Evolutionary conservation across 2,329 filamentous ascomycete species (phyloP).

Genomic region (Zarea fungicola): DNA sequence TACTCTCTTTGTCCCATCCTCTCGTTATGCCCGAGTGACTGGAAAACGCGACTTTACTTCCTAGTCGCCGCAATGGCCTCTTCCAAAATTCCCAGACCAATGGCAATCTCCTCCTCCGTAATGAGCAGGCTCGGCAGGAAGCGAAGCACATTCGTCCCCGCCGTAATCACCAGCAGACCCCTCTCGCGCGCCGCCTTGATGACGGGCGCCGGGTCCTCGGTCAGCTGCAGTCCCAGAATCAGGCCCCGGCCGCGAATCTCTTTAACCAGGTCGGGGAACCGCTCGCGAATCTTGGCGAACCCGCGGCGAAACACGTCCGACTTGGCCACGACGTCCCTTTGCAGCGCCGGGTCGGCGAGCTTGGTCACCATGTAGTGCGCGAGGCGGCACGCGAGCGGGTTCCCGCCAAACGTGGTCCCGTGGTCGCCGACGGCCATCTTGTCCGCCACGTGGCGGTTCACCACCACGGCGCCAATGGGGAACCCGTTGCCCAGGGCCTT

Average conservation of each 20-base stretch:
- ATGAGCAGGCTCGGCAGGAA: constrained; percentile 88
- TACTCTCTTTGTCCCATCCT: background rate
- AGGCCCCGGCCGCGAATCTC: constrained; percentile 81
- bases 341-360: constrained; percentile 65
- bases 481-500: constrained; percentile 97
- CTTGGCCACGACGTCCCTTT: constrained; percentile 65
- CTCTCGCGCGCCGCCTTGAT: constrained; percentile 82
- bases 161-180: constrained; percentile 85
- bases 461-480: constrained; percentile 71
- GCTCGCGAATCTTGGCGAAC: constrained; percentile 41
- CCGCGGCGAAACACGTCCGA: constrained; percentile 42
- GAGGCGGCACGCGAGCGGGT: constrained; percentile 77
- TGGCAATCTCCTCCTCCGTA: constrained; percentile 71
- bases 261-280: constrained; percentile 63
- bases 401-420: constrained; percentile 91
- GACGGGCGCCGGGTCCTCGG: constrained; percentile 64
- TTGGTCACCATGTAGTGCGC: constrained; percentile 81
- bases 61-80: constrained; percentile 51
- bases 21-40: too few relatives aligned
- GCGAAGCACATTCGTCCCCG: constrained; percentile 83
- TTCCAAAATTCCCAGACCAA: constrained; percentile 71
- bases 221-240: constrained; percentile 81
- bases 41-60: constrained; percentile 19
- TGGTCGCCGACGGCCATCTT: constrained; percentile 65
- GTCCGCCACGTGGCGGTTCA: constrained; percentile 35